Percentiles rank a stretch among this genome's conserved stretches.
phyloP scores from a whole-genome alignment of 495 filamentous ascomycete genomes.

The Xylaria bambusicola region DNA sequence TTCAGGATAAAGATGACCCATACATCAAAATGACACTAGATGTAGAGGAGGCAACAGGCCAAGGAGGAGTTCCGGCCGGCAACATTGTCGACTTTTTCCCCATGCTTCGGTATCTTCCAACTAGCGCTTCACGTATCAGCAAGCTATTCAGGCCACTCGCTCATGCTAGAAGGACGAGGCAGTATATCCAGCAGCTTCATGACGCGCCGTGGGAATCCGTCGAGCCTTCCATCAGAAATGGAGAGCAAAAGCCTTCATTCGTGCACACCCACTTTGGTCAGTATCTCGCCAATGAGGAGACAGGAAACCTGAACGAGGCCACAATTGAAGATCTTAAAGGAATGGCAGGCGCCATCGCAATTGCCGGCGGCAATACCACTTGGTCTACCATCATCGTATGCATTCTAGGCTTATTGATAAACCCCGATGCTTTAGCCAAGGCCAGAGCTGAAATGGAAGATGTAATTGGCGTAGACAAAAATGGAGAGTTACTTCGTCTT shows the following conservation, averaged over 20 bases:
- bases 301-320: constrained; percentile 37
- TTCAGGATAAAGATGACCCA: constrained; percentile 43
- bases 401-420: constrained; percentile 45
- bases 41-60: constrained; percentile 42
- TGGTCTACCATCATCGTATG: constrained; percentile 43
- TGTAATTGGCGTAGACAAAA: constrained; percentile 47
- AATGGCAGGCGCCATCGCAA: constrained; percentile 50
- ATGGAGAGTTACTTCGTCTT: constrained; percentile 21
- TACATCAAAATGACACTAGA: constrained; percentile 49
- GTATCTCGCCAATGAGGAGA: constrained; percentile 21
- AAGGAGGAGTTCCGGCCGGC: constrained; percentile 46
- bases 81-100: constrained; percentile 49
- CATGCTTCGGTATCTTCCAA: constrained; percentile 23
- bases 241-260: constrained; percentile 20
- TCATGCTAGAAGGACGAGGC: background rate
- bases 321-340: constrained; percentile 51
- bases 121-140: constrained; percentile 7
- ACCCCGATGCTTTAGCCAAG: constrained; percentile 49
- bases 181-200: constrained; percentile 27
- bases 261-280: constrained; percentile 25
- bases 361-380: constrained; percentile 52
- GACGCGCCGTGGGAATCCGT: constrained; percentile 11
- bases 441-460: constrained; percentile 62
- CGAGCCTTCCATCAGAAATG: background rate
- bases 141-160: constrained; percentile 17